Conservation (phyloP, 2,329 filamentous ascomycete genomes). For the Chaetomium olivaceum region DNA sequence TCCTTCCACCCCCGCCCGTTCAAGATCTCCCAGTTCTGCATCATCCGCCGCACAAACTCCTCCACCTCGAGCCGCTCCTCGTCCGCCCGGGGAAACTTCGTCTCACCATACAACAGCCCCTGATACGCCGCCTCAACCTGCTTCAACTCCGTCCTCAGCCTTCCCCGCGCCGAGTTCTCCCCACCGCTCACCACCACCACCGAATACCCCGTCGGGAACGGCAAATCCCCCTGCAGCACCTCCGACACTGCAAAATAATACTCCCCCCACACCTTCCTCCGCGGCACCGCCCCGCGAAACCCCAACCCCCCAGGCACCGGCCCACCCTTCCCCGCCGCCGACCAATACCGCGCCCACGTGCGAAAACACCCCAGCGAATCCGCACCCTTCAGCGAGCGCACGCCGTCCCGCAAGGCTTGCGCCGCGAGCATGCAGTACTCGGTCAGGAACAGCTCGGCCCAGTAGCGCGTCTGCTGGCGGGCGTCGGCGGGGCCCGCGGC, state of each 20-base stretch:
- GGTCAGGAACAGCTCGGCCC: conserved; percentile 76
- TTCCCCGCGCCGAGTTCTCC: conserved; percentile 55
- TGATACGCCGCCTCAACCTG: conserved; percentile 80
- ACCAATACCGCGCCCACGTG: conserved; percentile 72
- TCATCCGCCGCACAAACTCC: conserved; percentile 73
- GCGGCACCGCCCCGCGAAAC: conserved; percentile 59
- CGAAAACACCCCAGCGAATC: conserved; percentile 60
- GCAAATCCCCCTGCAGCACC: conserved; percentile 67
- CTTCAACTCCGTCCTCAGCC: conserved; percentile 75
- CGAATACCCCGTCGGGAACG: conserved; percentile 55
- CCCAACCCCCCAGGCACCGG: conserved; percentile 54
- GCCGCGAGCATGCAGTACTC: conserved; percentile 72
- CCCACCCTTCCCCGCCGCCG: conserved; percentile 31
- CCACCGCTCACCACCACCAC: conserved; percentile 37
- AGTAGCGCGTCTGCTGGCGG: conserved; percentile 68
- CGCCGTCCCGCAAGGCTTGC: conserved; percentile 54
- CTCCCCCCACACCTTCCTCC: conserved; percentile 75
- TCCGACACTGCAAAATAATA: conserved; percentile 80
- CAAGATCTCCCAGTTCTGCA: conserved; percentile 82
- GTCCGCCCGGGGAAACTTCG: conserved; percentile 80
- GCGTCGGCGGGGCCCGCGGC: conserved; percentile 47
- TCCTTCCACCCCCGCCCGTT: conserved; percentile 80
- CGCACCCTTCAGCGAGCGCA: conserved; percentile 52
- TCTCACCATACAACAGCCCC: conserved; percentile 72
- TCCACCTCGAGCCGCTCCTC: conserved; percentile 79